Base-by-base conservation (phyloP, 2,329 filamentous ascomycete genomes). In the Aureobasidium melanogenum region DNA sequence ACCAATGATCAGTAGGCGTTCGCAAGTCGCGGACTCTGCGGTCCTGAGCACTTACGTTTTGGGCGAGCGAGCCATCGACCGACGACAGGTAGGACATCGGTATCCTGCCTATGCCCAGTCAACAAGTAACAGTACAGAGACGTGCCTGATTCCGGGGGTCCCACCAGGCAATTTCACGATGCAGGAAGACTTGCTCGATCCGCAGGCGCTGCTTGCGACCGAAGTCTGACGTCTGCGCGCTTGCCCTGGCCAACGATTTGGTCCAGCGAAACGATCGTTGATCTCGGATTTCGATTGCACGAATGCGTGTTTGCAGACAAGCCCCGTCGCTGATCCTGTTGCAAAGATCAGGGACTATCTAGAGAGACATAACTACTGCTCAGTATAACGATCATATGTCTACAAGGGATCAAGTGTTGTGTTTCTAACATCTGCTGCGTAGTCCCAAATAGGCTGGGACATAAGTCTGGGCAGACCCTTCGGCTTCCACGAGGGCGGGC, bases 111-210 rank as follows among this genome's bases (percentile, higher is more conserved):
- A 26, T 32, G 22, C 54, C 54, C 30, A 36, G 54, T 57, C 41
- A 26, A 46, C 8, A 28, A 22, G 19, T 36, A 19, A 5, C n/a
- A 38, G 28, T 57, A 47, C 54, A 57, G 39, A 46, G 32, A 47
- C 41, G 54, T 41, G 54, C 54, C 41, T 56, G 34, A 43, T 38
- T 32, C 54, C 14, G 54, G 7, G 30, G 38, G 51, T 30, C 36
- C 48, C 38, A 55, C 51, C 38, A 43, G 38, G 24, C 28, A 22
- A 34, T 48, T 38, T 41, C 22, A 41, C 56, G 56, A 59, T 59
- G 56, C 56, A 59, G 44, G 56, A 59, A 44, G 43, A 59, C 22
- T 44, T 41, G 43, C 32, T 59, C 56, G 56, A 59, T 59, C 56
- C 54, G 41, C 54, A 50, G 41, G 7, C 39, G 54, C 38, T 50